Conservation (phyloP, 495 filamentous ascomycete genomes). For the Viridothelium virens region DNA sequence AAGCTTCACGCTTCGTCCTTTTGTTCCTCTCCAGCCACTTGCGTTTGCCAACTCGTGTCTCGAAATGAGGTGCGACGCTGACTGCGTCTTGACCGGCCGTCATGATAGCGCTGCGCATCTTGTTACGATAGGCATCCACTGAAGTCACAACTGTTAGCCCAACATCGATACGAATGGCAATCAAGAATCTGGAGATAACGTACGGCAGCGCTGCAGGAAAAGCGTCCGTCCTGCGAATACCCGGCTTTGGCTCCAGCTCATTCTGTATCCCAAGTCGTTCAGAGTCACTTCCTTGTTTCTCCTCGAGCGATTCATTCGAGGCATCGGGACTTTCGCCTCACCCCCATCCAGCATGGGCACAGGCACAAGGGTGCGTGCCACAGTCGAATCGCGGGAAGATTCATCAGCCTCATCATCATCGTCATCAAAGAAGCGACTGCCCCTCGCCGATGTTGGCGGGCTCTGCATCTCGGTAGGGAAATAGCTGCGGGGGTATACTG, state of each 20-base stretch:
- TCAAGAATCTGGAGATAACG: constrained; percentile 39
- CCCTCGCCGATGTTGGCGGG: constrained; percentile 56
- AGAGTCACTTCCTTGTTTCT: constrained; percentile 72
- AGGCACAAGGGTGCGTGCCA: constrained; percentile 48
- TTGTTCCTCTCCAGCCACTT: constrained; percentile 63
- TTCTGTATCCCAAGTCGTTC: constrained; percentile 88
- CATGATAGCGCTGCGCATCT: constrained; percentile 75
- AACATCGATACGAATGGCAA: not conserved
- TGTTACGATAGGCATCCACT: constrained; percentile 95
- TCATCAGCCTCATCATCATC: constrained; percentile 42
- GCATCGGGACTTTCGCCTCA: constrained; percentile 63
- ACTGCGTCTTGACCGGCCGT: constrained; percentile 62
- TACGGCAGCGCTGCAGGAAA: constrained; percentile 88
- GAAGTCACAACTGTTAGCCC: constrained; percentile 11
- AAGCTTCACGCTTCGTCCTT: constrained; percentile 23
- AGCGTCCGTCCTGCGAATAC: constrained; percentile 75
- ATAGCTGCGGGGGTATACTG: constrained; percentile 83
- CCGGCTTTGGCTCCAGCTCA: constrained; percentile 90
- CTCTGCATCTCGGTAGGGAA: constrained; percentile 81
- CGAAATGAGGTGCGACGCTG: constrained; percentile 71
- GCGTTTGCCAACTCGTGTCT: constrained; percentile 81
- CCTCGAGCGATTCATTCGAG: constrained; percentile 55
- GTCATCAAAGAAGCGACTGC: constrained; percentile 58
- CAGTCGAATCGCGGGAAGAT: constrained; percentile 21
- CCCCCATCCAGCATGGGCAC: constrained; percentile 66